phyloP scores from a whole-genome alignment of 208 protist genomes.

The Trypanosomatidae sp. region DNA sequence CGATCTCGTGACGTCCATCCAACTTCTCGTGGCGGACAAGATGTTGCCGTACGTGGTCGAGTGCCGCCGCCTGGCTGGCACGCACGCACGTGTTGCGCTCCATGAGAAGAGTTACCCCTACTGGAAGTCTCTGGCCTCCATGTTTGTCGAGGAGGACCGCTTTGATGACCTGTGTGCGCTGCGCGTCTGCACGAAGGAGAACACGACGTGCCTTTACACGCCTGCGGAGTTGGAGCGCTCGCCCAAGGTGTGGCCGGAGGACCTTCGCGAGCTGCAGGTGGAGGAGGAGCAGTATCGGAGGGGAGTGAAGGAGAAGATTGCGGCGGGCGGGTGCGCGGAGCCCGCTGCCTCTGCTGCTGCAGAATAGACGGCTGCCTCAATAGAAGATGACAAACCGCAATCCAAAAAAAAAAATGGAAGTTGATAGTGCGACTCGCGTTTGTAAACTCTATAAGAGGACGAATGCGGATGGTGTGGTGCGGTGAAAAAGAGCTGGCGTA shows the following conservation, averaged over 20 bases:
- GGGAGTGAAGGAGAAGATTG: no score
- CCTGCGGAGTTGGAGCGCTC: constrained; percentile 20
- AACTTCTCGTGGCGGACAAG: constrained; percentile 59
- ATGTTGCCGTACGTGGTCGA: constrained; percentile 50
- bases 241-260: constrained; percentile 46
- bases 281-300: constrained; percentile 35
- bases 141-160: constrained; percentile 42
- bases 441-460: no score
- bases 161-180: constrained; percentile 51
- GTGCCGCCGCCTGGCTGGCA: constrained; percentile 21
- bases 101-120: constrained; percentile 35
- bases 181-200: constrained; percentile 22
- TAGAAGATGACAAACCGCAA: no score
- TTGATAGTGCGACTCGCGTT: no score
- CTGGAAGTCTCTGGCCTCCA: constrained; percentile 49
- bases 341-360: no score
- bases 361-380: no score
- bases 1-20: constrained; percentile 60
- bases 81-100: constrained; percentile 12
- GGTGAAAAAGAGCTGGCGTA: no score
- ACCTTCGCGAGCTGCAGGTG: constrained; percentile 33
- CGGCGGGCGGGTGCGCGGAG: no score
- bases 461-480: no score
- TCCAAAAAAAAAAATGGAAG: no score
- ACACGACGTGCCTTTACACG: constrained; percentile 26